Percentiles rank a stretch among this genome's conserved stretches.
Conservation (phyloP, 257 asterid species). For the Rehmannia glutinosa region DNA sequence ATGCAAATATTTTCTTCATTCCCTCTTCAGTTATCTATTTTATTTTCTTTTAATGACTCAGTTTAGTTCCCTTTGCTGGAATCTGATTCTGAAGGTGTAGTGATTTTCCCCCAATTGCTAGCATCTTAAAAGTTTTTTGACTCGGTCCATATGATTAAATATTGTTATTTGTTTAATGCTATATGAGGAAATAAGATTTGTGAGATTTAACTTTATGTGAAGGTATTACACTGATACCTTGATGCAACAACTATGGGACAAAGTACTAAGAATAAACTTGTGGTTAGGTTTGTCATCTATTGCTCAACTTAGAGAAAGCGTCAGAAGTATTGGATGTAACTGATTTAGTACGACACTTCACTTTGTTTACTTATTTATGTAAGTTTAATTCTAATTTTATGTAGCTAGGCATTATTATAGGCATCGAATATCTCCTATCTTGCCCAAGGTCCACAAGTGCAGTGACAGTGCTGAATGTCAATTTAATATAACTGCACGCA, state of each 20-base stretch:
- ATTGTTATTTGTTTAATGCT: background rate
- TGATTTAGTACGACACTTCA: no score
- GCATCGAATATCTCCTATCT: no score
- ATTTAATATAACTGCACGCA: background rate
- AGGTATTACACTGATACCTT: background rate
- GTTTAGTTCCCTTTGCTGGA: background rate
- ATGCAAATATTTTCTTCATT: no score
- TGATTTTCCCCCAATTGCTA: no score
- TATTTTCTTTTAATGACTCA: background rate
- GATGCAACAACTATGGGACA: background rate
- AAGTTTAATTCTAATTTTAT: no score
- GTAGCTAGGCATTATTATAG: no score
- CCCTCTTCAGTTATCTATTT: no score
- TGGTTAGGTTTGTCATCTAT: background rate
- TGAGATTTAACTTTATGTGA: background rate
- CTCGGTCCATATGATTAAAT: background rate
- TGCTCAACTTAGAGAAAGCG: conserved; percentile 7
- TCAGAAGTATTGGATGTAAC: background rate
- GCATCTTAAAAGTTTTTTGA: no score
- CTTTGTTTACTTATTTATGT: no score
- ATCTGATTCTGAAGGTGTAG: no score
- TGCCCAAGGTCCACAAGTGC: no score
- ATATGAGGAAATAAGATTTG: conserved; percentile 5
- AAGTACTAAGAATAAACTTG: background rate
- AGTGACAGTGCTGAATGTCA: background rate